Evolutionary conservation across 164 flowering plant genomes (phyloP).

Genomic region (Paratinospora sagittata): DNA sequence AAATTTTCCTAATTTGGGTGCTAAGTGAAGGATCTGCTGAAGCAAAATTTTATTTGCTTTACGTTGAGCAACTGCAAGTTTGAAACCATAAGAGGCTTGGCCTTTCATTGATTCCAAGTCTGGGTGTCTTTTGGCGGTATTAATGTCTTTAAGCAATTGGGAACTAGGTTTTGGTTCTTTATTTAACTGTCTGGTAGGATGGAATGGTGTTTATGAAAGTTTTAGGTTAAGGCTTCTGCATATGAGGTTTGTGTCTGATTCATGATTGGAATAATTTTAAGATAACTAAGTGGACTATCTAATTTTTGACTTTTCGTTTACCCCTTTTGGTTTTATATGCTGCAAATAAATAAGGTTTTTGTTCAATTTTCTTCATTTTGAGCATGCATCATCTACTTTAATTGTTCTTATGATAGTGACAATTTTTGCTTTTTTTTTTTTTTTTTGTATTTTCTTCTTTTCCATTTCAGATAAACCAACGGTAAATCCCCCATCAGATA

Average conservation of each 20-base stretch:
- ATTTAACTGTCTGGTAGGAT: constrained; percentile 5
- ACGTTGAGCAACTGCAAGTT: not conserved
- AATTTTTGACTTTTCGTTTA: not conserved
- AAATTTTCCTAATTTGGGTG: not conserved
- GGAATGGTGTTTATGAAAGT: constrained; percentile 2
- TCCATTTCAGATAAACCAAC: constrained; percentile 19
- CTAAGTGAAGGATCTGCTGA: not conserved
- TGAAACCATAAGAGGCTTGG: not conserved
- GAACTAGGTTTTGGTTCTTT: constrained; percentile 1
- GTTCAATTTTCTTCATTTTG: not conserved
- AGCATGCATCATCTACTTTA: not conserved
- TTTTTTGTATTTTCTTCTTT: not conserved
- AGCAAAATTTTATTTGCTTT: not conserved
- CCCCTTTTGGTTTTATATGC: not conserved
- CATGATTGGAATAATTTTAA: constrained; percentile 11
- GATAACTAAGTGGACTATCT: not conserved
- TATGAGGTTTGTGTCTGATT: constrained; percentile 2
- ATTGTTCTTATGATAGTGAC: not conserved
- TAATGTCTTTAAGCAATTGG: not conserved
- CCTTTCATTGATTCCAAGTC: not conserved
- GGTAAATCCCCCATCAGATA: constrained; percentile 10
- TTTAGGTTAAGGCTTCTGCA: not conserved
- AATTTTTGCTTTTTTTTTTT: not conserved
- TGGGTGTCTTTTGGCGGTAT: not conserved
- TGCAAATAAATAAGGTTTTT: not conserved